Evolutionary conservation across 2,329 filamentous ascomycete species (phyloP).

Genomic region (Botryotinia globosa): DNA sequence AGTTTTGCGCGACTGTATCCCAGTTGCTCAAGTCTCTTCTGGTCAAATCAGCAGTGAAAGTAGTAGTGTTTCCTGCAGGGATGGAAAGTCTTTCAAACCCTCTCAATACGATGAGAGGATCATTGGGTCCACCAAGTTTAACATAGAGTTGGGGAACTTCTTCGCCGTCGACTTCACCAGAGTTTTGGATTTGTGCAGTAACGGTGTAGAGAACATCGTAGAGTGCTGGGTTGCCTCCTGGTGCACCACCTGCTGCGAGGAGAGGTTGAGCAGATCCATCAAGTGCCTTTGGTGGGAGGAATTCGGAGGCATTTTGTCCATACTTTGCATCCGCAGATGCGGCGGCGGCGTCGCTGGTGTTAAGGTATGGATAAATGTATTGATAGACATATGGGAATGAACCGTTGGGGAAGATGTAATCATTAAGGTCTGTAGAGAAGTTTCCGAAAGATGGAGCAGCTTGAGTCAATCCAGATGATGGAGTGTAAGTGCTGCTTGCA

Average conservation of each 20-base stretch:
- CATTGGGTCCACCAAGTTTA: conserved; percentile 72
- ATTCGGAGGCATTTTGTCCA: conserved; percentile 32
- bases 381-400: conserved; percentile 45
- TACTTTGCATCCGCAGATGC: conserved; percentile 45
- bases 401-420: conserved; percentile 67
- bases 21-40: conserved; percentile 85
- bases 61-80: conserved; percentile 61
- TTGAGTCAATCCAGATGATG: conserved; percentile 59
- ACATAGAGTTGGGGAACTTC: conserved; percentile 68
- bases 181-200: conserved; percentile 54
- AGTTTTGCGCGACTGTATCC: conserved; percentile 78
- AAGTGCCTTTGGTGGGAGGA: conserved; percentile 45
- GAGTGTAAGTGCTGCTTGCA: conserved; percentile 36
- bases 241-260: conserved; percentile 48
- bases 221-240: conserved; percentile 54
- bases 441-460: conserved; percentile 63
- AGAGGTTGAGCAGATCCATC: conserved; percentile 48
- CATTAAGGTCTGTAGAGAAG: conserved; percentile 57
- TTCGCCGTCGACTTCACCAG: conserved; percentile 50
- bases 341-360: conserved; percentile 48
- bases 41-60: conserved; percentile 67
- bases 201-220: conserved; percentile 56
- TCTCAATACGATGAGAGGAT: conserved; percentile 66
- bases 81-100: conserved; percentile 78
- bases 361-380: conserved; percentile 58